These are phyloP conservation scores for Penicillium lagena DNA, from an alignment of 495 filamentous ascomycete species.

Conservation along the genomic window DNA sequence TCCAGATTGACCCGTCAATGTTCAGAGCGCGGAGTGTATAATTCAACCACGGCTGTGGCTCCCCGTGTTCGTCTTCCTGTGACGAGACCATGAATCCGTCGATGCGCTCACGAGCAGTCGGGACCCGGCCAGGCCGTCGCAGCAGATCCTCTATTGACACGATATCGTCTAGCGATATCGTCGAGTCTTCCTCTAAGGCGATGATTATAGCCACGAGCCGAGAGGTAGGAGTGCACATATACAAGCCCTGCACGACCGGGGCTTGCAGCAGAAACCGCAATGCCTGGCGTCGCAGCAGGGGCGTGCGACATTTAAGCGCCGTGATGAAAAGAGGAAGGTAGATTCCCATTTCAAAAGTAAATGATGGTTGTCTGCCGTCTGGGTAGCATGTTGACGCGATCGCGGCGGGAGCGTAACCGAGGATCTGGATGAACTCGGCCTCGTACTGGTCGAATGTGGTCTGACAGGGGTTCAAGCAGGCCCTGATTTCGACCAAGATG, in stretches of 20 bases:
- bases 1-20: constrained; percentile 3
- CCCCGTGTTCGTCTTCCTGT: constrained; percentile 1
- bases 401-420: constrained; percentile 12
- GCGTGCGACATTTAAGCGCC: constrained; percentile 41
- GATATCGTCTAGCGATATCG: neutral
- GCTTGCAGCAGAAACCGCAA: constrained; percentile 26
- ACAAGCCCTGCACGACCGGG: constrained; percentile 18
- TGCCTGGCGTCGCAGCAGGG: constrained; percentile 36
- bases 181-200: constrained; percentile 10
- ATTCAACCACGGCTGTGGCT: constrained; percentile 4
- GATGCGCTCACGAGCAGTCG: constrained; percentile 4
- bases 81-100: constrained; percentile 10
- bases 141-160: neutral
- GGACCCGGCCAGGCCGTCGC: constrained; percentile 3
- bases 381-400: constrained; percentile 10
- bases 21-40: constrained; percentile 2
- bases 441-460: constrained; percentile 12
- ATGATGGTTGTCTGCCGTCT: constrained; percentile 18
- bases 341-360: constrained; percentile 47
- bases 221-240: constrained; percentile 13
- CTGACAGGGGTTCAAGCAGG: constrained; percentile 9
- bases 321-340: constrained; percentile 44
- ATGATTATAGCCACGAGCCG: constrained; percentile 7
- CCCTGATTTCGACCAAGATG: constrained; percentile 12
- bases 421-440: constrained; percentile 10